A percentile compares a stretch with the other conserved stretches of the same genome.
phyloP scores from a whole-genome alignment of 306 rosid species.

The Echinosophora koreensis region DNA sequence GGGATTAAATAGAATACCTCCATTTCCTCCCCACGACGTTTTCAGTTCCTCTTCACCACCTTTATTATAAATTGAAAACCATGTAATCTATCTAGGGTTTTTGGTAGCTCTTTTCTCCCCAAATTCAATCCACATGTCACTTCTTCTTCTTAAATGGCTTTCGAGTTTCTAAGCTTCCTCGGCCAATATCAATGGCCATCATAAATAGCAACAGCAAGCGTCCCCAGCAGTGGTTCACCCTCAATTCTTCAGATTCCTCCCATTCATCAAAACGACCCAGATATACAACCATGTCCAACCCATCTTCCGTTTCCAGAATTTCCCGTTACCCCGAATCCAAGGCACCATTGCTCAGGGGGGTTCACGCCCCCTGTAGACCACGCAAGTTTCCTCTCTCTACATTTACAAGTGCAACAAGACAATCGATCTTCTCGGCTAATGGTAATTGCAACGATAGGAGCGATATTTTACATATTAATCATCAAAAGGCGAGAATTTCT shows the following conservation, averaged over 20 bases:
- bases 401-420: constrained; percentile 12
- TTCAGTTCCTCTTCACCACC: no score
- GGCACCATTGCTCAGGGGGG: constrained; percentile 52
- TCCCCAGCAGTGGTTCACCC: constrained; percentile 56
- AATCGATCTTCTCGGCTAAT: constrained; percentile 32
- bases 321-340: constrained; percentile 67
- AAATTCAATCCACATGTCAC: constrained; percentile 11
- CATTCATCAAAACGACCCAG: constrained; percentile 57
- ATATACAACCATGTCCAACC: constrained; percentile 44
- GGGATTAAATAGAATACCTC: no score
- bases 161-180: not conserved
- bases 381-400: constrained; percentile 48
- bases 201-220: constrained; percentile 74
- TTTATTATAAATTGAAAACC: not conserved
- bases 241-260: constrained; percentile 40
- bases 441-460: constrained; percentile 35
- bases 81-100: constrained; percentile 37
- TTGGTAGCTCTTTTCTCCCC: not conserved
- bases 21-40: no score
- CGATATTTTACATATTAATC: constrained; percentile 24
- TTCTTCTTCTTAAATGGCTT: constrained; percentile 42
- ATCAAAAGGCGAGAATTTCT: constrained; percentile 36
- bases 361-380: constrained; percentile 75
- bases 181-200: constrained; percentile 67
- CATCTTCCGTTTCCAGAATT: constrained; percentile 71